Evolutionary conservation across 1,139 yeast genomes (phyloP), one percentile per base, ranked within the genome.

Genomic region (Pichia norvegensis): DNA sequence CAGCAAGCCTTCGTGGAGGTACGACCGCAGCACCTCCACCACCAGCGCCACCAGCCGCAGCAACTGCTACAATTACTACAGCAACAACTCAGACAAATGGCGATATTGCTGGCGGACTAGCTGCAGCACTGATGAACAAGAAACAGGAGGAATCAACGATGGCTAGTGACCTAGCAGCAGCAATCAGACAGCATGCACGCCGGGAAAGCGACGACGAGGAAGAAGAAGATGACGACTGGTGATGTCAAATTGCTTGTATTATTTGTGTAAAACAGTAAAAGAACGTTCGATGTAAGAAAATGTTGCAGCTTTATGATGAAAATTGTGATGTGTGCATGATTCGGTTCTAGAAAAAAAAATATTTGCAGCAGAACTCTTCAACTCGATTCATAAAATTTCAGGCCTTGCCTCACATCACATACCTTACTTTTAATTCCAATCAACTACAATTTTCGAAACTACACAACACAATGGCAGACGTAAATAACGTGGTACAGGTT

Each of bases 121-220:
- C 95, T 0, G 84, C 80, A 44, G 95, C 94, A 0, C 65, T 85
- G 55, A 74, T 70, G 63, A 81, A 83, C 41, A 80, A 80, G 62
- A 77, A 80, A 60, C 76, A 73, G 43, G 85, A 78, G 52, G 85
- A 81, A 52, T 68, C 75, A 6, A 67, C 73, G 3, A 72, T 87
- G 59, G 95, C 95, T 16, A 92, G 88, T 7, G 92, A 94, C 7
- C 71, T 90, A 51, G 97, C 97, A 0, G 86, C 85, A 52, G 97
- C 97, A 0, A 74, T 92, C 57, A 86, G 82, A 59, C 85, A 81
- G 43, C 77, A 95, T 61, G 88, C 88, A 31, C 86, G 85, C 40
- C 84, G 86, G 44, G 82, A 83, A 55, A 76, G 85, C 49, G 77
- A 70, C 45, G 83, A 80, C 45, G 83, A 81, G 54, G 92, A 81